Evolutionary conservation across 345 rosid genomes (phyloP).

Genomic region (Conringia planisiliqua): DNA sequence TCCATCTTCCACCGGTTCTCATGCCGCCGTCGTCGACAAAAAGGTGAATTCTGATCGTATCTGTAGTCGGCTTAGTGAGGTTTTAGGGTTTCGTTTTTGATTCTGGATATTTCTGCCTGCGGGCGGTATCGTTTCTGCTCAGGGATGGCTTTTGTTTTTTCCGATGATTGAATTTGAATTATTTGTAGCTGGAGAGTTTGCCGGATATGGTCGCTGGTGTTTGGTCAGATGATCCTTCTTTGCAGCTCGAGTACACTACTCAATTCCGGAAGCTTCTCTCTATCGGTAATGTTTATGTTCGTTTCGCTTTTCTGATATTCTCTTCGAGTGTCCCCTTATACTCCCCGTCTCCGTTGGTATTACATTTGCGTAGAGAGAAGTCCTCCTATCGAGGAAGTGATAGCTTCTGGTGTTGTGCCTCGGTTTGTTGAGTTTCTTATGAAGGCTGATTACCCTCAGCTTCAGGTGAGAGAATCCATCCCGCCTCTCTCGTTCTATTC

Average conservation of each 20-base stretch:
- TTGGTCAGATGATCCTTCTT: constrained; percentile 46
- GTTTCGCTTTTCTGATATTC: neutral
- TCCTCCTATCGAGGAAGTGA: constrained; percentile 87
- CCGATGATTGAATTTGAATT: neutral
- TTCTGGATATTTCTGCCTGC: neutral
- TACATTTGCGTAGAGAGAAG: constrained; percentile 51
- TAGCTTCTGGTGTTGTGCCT: constrained; percentile 74
- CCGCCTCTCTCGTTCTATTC: neutral
- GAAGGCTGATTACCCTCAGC: constrained; percentile 70
- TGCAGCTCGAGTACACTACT: constrained; percentile 81
- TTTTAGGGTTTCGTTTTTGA: constrained; percentile 2
- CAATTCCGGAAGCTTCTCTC: constrained; percentile 87
- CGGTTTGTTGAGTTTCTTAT: constrained; percentile 85
- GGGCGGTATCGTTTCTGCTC: no score
- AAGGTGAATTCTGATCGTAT: constrained; percentile 38
- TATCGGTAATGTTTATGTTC: constrained; percentile 42
- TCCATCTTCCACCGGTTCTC: constrained; percentile 39
- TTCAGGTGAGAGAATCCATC: constrained; percentile 49
- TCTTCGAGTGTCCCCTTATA: neutral
- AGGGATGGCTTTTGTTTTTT: no score
- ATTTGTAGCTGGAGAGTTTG: constrained; percentile 71
- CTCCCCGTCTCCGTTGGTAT: neutral
- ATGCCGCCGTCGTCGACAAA: constrained; percentile 47
- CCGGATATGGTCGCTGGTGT: constrained; percentile 67
- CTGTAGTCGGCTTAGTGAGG: neutral